Conservation (phyloP, 305 asterid species). For the Fraxinus floribunda region DNA sequence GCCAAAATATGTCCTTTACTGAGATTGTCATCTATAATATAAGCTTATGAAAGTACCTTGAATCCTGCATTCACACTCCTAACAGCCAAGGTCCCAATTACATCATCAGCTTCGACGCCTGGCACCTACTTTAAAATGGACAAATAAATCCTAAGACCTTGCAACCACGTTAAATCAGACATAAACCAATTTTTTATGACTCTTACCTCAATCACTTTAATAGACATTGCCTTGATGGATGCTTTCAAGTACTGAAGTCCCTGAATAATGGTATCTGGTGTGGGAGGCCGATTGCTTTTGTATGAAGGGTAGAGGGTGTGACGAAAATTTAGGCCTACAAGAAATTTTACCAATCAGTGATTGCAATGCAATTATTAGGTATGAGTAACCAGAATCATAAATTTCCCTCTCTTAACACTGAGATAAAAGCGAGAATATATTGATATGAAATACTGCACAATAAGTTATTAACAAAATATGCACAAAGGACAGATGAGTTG, state of each 20-base stretch:
- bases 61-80: constrained; percentile 81
- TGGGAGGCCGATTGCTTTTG: constrained; percentile 96
- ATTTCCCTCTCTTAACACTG: constrained; percentile 5
- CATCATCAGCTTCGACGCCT: constrained; percentile 99
- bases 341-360: constrained; percentile 30
- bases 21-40: constrained; percentile 18
- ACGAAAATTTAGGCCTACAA: constrained; percentile 83
- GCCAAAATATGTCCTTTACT: not conserved
- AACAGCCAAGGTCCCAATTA: constrained; percentile 85
- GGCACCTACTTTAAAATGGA: constrained; percentile 69
- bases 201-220: constrained; percentile 91
- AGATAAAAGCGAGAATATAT: not conserved
- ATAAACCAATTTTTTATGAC: constrained; percentile 4
- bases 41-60: constrained; percentile 57
- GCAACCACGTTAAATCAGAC: constrained; percentile 19
- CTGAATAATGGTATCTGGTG: constrained; percentile 95
- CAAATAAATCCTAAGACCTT: constrained; percentile 16
- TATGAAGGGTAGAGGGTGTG: constrained; percentile 87
- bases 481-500: not conserved
- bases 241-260: constrained; percentile 98
- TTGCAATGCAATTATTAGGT: not conserved
- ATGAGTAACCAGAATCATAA: constrained; percentile 9
- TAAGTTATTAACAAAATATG: not conserved
- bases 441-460: constrained; percentile 5
- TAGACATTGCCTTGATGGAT: constrained; percentile 89